A percentile compares a stretch with the other conserved stretches of the same genome.
These are phyloP conservation scores for Pythium graminicola DNA, from an alignment of 352 stramenopile species.

Conservation along the genomic window DNA sequence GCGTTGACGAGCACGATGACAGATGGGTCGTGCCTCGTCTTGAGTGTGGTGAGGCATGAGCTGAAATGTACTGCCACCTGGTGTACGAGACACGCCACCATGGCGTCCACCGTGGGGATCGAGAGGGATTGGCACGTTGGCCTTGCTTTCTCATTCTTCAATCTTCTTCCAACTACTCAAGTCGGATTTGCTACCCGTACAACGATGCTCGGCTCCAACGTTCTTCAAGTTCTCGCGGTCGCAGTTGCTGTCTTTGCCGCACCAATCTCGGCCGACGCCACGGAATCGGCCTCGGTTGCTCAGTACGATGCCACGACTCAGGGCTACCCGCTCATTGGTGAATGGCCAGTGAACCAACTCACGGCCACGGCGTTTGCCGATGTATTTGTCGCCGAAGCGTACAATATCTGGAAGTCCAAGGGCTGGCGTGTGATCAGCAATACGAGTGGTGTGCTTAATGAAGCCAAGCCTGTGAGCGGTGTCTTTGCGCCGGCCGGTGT, in stretches of 20 bases:
- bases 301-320: not conserved
- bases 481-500: constrained; percentile 23
- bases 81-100: too few species aligned
- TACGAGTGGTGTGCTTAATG: constrained; percentile 27
- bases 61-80: too few species aligned
- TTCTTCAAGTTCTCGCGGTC: constrained; percentile 13
- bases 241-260: not conserved
- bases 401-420: constrained; percentile 24
- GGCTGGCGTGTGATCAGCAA: constrained; percentile 27
- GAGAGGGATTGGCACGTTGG: too few species aligned
- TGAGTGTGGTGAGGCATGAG: too few species aligned
- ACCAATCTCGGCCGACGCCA: not conserved
- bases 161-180: constrained; percentile 13
- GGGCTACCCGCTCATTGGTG: constrained; percentile 19
- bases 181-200: not conserved
- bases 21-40: too few species aligned
- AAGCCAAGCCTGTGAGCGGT: constrained; percentile 27
- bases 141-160: constrained; percentile 16
- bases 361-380: constrained; percentile 22
- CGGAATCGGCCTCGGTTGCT: not conserved
- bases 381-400: constrained; percentile 24
- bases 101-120: too few species aligned
- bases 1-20: too few species aligned
- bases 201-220: constrained; percentile 24
- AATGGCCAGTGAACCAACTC: constrained; percentile 18